phyloP scores from a whole-genome alignment of 371 early-diverging fungal genomes.

The Rhizopus delemar region DNA sequence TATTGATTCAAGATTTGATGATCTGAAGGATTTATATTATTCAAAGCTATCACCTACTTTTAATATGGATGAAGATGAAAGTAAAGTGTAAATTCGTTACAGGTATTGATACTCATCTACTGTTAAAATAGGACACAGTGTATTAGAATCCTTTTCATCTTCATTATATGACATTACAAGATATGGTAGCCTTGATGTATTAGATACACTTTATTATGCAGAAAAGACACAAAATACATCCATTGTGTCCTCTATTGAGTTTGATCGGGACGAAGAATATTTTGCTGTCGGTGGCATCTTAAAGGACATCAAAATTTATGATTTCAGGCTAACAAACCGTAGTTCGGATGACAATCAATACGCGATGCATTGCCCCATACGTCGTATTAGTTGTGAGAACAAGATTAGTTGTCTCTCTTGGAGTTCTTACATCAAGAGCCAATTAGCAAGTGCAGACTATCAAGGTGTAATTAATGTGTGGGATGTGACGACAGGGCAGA shows the following conservation, averaged over 20 bases:
- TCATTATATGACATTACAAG: constrained; percentile 70
- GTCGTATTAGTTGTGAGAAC: constrained; percentile 58
- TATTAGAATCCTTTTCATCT: constrained; percentile 54
- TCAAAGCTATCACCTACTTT: constrained; percentile 1
- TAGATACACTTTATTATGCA: constrained; percentile 78
- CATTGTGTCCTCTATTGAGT: constrained; percentile 91
- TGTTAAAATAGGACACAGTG: constrained; percentile 3
- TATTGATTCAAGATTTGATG: constrained; percentile 68
- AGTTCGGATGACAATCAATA: constrained; percentile 19
- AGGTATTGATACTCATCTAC: neutral
- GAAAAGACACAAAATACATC: constrained; percentile 56
- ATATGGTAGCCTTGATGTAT: constrained; percentile 61
- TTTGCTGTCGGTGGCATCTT: constrained; percentile 95
- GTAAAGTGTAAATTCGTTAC: neutral
- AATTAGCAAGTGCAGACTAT: constrained; percentile 85
- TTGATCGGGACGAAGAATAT: constrained; percentile 87
- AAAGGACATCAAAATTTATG: constrained; percentile 88
- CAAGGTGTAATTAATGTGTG: constrained; percentile 86
- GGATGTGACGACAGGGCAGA: constrained; percentile 72
- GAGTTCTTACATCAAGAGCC: constrained; percentile 80
- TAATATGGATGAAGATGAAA: neutral
- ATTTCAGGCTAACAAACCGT: constrained; percentile 63
- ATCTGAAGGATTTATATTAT: constrained; percentile 73
- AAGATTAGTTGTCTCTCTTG: constrained; percentile 87
- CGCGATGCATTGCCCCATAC: constrained; percentile 65